Conservation (phyloP, 1,139 yeast genomes). For the Hemisphaericaspora subhashii region DNA sequence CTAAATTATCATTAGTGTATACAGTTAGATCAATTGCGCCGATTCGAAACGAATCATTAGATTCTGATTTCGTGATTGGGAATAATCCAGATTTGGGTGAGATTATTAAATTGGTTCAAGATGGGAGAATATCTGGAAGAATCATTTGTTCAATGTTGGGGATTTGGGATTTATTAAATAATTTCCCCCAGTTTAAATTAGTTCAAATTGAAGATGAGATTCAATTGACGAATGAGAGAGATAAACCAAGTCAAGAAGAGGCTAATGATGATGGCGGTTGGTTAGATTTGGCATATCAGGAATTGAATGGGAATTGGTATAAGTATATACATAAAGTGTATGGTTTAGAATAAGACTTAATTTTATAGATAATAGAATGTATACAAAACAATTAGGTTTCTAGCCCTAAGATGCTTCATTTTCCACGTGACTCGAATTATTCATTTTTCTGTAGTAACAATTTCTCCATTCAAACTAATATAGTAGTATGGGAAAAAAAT, state of each 20-base stretch:
- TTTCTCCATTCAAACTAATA: too few relatives aligned
- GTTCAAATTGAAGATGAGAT: slow-evolving; percentile 9
- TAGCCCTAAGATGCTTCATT: slow-evolving; percentile 10
- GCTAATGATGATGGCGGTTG: slow-evolving; percentile 7
- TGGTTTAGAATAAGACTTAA: slow-evolving; percentile 25
- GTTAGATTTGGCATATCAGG: slow-evolving; percentile 8
- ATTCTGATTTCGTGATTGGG: slow-evolving; percentile 9
- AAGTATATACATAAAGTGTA: slow-evolving; percentile 24
- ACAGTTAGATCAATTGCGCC: slow-evolving; percentile 23
- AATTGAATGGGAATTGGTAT: slow-evolving; percentile 18
- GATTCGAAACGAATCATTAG: not conserved
- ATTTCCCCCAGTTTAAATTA: slow-evolving; percentile 18
- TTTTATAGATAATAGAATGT: too few relatives aligned
- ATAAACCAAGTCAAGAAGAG: not conserved
- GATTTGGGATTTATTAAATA: slow-evolving; percentile 33
- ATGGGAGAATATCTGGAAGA: slow-evolving; percentile 27
- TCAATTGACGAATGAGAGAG: slow-evolving; percentile 2
- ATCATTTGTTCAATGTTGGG: slow-evolving; percentile 33
- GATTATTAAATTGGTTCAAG: slow-evolving; percentile 18
- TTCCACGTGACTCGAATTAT: not conserved
- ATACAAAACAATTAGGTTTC: slow-evolving; percentile 9
- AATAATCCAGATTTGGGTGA: slow-evolving; percentile 8
- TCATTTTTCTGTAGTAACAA: too few relatives aligned
- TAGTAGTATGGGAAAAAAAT: not conserved
- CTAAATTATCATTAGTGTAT: slow-evolving; percentile 8